Base-by-base conservation (phyloP, 768 basidiomycete genomes). In the Suillus variegatus region DNA sequence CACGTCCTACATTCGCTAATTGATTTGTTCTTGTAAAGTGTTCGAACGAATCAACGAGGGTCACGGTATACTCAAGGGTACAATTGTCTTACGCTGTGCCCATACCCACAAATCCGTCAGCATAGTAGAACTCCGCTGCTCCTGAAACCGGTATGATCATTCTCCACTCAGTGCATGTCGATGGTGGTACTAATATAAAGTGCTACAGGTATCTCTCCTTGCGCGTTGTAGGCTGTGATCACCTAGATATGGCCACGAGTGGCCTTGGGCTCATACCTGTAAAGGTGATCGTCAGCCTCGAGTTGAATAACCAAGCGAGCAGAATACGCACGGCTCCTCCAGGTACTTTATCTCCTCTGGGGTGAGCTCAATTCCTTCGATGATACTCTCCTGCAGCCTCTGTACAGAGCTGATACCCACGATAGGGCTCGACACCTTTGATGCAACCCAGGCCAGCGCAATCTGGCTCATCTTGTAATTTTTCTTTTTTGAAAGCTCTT, bases 341-440 rank as follows among this genome's bases (percentile, higher is more conserved):
- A 79, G 75, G 69, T 69, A 71, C 25, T 63, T 36, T 41, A 72
- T 63, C n/a, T 81, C 79, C 61, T 77, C 76, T 2, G 65, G 64
- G 0, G 73, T 74, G 55, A 80, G 66, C 36, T 54, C 66, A 41
- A 73, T 57, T 14, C 63, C 69, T 0, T 67, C 71, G 28, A 73
- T 67, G 36, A 79, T 73, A 20, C 68, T 74, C 47, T 77, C 72
- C 64, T 73, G 63, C n/a, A 80, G 60, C 20, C 78, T 68, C 54
- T 69, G 44, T 47, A 80, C 64, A 12, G 75, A 76, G 68, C 68
- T 83, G 38, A 73, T 68, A 4, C 82, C 82, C 12, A 82, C 76
- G 65, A 84, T 84, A 0, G 84, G 84, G 20, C 79, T 81, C 6
- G 77, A 70, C 5, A 82, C 77, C 70, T 84, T 84, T 28, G 70